Percentiles rank a stretch among this genome's conserved stretches.
Evolutionary conservation across 805 yeast species (phyloP).

Genomic region (Metschnikowia dekortorum): DNA sequence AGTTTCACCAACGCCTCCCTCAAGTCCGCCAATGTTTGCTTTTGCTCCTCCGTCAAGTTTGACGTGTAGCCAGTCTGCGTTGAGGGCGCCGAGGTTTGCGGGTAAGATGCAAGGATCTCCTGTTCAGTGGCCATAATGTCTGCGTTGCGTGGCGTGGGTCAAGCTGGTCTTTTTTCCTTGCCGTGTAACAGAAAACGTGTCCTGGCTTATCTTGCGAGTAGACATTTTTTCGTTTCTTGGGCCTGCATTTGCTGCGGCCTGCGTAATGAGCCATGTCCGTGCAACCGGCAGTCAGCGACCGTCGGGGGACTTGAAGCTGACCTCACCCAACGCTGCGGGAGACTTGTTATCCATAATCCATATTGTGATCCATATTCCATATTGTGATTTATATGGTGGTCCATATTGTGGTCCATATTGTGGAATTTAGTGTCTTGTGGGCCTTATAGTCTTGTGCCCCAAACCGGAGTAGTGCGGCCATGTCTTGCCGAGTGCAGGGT

Average conservation of each 20-base stretch:
- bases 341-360: too few species aligned
- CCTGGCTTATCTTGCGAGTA: slow-evolving; percentile 4
- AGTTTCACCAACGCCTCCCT: slow-evolving; percentile 52
- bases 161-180: neutral
- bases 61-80: slow-evolving; percentile 78
- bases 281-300: too few species aligned
- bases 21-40: slow-evolving; percentile 52
- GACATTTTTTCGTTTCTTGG: slow-evolving; percentile 1
- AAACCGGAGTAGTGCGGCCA: too few species aligned
- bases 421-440: too few species aligned
- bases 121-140: slow-evolving; percentile 25
- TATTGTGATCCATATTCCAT: too few species aligned
- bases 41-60: slow-evolving; percentile 65
- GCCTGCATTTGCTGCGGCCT: slow-evolving; percentile 1
- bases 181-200: slow-evolving; percentile 3
- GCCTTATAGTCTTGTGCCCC: too few species aligned
- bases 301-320: too few species aligned
- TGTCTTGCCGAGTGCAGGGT: too few species aligned
- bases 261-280: neutral
- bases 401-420: too few species aligned
- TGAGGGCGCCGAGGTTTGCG: slow-evolving; percentile 62
- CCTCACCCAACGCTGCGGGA: too few species aligned
- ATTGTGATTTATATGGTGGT: too few species aligned
- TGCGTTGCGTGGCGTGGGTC: neutral
- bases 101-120: slow-evolving; percentile 55